phyloP scores from a whole-genome alignment of 208 protist species.

The Wallacemonas rigidus region DNA sequence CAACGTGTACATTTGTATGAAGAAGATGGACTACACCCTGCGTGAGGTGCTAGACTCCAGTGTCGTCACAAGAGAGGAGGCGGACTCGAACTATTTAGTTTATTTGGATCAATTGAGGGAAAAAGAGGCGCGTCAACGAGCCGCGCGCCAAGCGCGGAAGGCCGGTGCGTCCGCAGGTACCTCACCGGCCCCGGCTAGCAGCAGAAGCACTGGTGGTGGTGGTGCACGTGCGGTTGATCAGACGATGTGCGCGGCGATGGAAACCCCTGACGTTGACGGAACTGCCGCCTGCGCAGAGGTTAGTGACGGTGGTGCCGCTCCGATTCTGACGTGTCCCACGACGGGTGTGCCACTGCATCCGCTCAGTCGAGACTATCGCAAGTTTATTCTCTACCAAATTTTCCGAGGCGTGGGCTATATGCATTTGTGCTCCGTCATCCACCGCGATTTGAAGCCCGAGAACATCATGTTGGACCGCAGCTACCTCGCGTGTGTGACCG shows the following conservation, averaged over 20 bases:
- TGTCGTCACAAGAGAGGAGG: conserved; percentile 28
- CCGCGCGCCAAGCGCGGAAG: background rate
- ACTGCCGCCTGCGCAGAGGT: background rate
- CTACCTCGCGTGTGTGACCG: conserved; percentile 93
- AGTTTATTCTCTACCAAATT: conserved; percentile 97
- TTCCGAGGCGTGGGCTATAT: conserved; percentile 96
- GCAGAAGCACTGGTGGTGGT: background rate
- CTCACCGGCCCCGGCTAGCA: background rate
- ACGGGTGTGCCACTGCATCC: conserved; percentile 81
- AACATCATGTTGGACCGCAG: conserved; percentile 92
- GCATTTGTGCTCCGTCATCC: conserved; percentile 85
- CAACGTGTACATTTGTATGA: conserved; percentile 88
- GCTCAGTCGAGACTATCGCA: conserved; percentile 94
- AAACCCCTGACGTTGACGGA: background rate
- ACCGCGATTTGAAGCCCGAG: conserved; percentile 93
- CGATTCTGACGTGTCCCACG: conserved; percentile 28
- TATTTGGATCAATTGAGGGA: background rate
- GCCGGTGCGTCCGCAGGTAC: background rate
- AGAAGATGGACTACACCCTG: conserved; percentile 88
- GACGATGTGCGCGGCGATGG: conserved; percentile 2
- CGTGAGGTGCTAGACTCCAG: conserved; percentile 84
- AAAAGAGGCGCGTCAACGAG: background rate
- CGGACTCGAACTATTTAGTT: conserved; percentile 13
- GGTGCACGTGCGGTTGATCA: background rate
- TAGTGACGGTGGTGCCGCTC: background rate